These are phyloP conservation scores for Penicillium brasilianum DNA, from an alignment of 2,329 filamentous ascomycete species.

Conservation along the genomic window DNA sequence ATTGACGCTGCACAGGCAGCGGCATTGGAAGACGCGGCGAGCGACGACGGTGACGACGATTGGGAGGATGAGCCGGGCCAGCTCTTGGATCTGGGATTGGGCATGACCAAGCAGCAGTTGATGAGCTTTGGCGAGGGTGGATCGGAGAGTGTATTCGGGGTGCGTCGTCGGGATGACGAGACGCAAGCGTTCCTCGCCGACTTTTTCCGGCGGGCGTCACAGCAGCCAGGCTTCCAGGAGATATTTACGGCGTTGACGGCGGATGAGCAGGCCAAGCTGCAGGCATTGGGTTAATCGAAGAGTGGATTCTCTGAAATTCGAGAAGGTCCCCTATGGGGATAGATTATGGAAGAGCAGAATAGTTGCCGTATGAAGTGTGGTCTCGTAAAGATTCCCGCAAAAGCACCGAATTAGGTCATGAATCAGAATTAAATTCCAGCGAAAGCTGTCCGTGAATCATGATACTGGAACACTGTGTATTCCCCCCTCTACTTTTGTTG, in stretches of 20 bases:
- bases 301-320: background rate
- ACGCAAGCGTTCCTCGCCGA: constrained; percentile 82
- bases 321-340: background rate
- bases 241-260: constrained; percentile 60
- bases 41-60: constrained; percentile 75
- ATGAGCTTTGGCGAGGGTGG: constrained; percentile 71
- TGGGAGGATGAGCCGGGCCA: constrained; percentile 87
- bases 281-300: constrained; percentile 35
- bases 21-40: constrained; percentile 64
- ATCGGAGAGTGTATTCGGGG: constrained; percentile 53
- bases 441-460: background rate
- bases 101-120: constrained; percentile 72
- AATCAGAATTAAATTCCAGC: background rate
- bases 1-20: constrained; percentile 62
- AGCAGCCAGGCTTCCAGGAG: constrained; percentile 60
- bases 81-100: constrained; percentile 76
- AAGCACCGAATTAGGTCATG: background rate
- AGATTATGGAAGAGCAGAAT: background rate
- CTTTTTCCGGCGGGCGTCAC: constrained; percentile 70
- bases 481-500: no score
- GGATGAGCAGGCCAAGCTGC: constrained; percentile 54
- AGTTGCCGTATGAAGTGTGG: background rate
- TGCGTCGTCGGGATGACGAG: constrained; percentile 81
- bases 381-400: background rate
- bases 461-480: background rate